phyloP scores from a whole-genome alignment of 352 stramenopile species.

The Globisporangium echinulatum region DNA sequence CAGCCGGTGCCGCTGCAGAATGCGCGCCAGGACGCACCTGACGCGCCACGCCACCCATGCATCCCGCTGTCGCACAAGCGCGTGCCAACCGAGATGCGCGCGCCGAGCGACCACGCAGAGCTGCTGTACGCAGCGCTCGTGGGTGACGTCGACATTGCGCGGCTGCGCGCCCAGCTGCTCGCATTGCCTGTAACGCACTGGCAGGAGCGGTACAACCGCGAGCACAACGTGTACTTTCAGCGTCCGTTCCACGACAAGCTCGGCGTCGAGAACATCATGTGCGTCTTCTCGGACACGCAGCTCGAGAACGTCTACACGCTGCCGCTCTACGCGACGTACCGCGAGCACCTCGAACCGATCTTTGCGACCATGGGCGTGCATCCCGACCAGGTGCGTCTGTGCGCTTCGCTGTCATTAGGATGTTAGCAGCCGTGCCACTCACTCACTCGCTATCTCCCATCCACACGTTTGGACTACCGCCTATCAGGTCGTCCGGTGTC shows the following conservation, averaged over 20 bases:
- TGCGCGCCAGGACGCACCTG: constrained; percentile 26
- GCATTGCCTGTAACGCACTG: constrained; percentile 30
- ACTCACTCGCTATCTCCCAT: background rate
- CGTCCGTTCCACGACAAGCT: constrained; percentile 92
- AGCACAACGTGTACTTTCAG: constrained; percentile 83
- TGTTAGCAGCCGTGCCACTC: background rate
- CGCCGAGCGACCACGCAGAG: constrained; percentile 26
- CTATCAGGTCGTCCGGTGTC: constrained; percentile 77
- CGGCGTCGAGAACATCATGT: constrained; percentile 93
- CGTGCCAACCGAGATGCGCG: constrained; percentile 44
- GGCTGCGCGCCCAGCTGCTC: constrained; percentile 28
- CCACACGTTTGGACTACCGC: background rate
- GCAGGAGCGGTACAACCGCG: constrained; percentile 38
- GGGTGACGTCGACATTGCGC: constrained; percentile 27
- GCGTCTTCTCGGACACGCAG: constrained; percentile 96
- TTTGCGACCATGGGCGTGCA: constrained; percentile 55
- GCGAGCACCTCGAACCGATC: constrained; percentile 50
- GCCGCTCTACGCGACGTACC: constrained; percentile 77
- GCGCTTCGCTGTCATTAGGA: background rate
- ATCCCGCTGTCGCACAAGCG: constrained; percentile 50
- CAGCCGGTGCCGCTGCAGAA: background rate
- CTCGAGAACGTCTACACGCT: constrained; percentile 88
- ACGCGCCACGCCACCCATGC: constrained; percentile 25
- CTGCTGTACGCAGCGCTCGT: constrained; percentile 40
- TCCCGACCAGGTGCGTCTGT: constrained; percentile 19